These are phyloP conservation scores for Rhizopus microsporus DNA, from an alignment of 371 early-diverging fungal species.

Conservation along the genomic window DNA sequence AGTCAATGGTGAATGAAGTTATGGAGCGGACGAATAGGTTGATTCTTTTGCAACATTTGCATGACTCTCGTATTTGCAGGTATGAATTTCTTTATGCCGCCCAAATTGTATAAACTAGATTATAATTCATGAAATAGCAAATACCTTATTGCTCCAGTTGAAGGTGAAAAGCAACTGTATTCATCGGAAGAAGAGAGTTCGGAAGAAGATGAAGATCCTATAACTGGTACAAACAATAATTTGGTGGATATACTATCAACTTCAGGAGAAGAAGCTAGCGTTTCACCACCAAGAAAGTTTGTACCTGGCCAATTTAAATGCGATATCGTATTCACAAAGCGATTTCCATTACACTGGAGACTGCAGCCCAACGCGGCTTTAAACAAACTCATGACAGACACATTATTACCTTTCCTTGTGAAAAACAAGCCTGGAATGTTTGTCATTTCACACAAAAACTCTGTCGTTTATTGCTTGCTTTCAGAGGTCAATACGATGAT, in stretches of 20 bases:
- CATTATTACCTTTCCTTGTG: conserved; percentile 66
- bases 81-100: conserved; percentile 15
- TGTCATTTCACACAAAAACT: conserved; percentile 58
- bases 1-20: conserved; percentile 58
- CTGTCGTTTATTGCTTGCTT: conserved; percentile 67
- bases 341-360: conserved; percentile 79
- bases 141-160: conserved; percentile 61
- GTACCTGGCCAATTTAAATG: conserved; percentile 75
- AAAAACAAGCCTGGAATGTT: conserved; percentile 76
- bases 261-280: conserved; percentile 41
- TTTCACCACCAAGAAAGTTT: conserved; percentile 44
- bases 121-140: conserved; percentile 44
- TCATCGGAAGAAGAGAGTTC: conserved; percentile 50
- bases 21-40: conserved; percentile 71
- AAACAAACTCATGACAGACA: conserved; percentile 53
- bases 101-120: background rate
- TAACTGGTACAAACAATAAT: conserved; percentile 37
- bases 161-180: conserved; percentile 33
- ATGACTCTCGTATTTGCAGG: conserved; percentile 71
- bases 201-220: conserved; percentile 48
- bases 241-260: conserved; percentile 47
- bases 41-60: conserved; percentile 64
- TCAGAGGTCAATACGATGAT: conserved; percentile 41
- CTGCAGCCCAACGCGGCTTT: conserved; percentile 69
- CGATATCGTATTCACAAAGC: conserved; percentile 59